Evolutionary conservation across 257 asterid species (phyloP).

Genomic region (Nicotiana attenuata): DNA sequence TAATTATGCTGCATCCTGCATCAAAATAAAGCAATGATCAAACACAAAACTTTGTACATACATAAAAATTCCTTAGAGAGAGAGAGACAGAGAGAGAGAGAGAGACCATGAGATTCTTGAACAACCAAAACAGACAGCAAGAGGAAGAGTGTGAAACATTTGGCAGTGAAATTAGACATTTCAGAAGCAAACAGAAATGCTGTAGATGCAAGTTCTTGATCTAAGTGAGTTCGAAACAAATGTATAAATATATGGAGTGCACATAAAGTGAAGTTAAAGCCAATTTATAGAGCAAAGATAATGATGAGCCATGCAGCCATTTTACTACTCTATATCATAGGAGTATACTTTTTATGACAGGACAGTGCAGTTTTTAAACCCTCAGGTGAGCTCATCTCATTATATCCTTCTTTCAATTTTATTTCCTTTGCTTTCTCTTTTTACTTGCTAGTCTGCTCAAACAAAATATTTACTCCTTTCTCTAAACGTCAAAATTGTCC

Average conservation of each 20-base stretch:
- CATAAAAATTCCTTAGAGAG: neutral
- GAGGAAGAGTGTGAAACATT: neutral
- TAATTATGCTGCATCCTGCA: constrained; percentile 48
- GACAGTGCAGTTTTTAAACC: constrained; percentile 55
- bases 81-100: neutral
- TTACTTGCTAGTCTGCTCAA: too few species aligned
- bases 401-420: too few species aligned
- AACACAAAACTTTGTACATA: neutral
- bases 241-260: neutral
- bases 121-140: neutral
- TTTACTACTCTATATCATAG: neutral
- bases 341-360: neutral
- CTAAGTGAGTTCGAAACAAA: neutral
- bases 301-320: constrained; percentile 38
- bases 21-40: neutral
- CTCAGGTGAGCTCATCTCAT: neutral
- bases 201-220: neutral
- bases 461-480: too few species aligned
- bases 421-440: too few species aligned
- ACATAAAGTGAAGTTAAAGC: neutral
- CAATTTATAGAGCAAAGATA: constrained; percentile 24
- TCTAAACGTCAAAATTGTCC: too few species aligned
- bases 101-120: constrained; percentile 9
- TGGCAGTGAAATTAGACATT: constrained; percentile 1
- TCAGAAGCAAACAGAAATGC: neutral